Evolutionary conservation across 2,329 filamentous ascomycete genomes (phyloP).

Genomic region (Alternaria conjuncta): DNA sequence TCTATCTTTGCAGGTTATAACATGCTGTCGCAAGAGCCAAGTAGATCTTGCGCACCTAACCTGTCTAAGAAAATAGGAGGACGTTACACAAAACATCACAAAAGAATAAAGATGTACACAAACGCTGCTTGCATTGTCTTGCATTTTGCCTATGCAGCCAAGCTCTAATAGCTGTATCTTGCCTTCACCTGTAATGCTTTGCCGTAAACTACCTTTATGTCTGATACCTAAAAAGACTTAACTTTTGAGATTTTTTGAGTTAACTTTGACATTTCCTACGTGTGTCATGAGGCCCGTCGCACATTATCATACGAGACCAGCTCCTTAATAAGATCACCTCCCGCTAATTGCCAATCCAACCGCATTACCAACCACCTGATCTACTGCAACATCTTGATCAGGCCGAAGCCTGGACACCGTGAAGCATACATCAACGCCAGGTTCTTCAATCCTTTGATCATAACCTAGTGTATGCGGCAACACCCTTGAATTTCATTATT

Average conservation of each 20-base stretch:
- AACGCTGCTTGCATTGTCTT: not conserved
- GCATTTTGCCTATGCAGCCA: not conserved
- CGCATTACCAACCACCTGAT: not conserved
- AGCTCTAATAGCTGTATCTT: not conserved
- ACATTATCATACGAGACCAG: not conserved
- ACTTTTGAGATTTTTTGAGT: not conserved
- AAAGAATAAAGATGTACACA: not conserved
- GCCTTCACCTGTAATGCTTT: not conserved
- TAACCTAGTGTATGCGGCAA: not conserved
- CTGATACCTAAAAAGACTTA: not conserved
- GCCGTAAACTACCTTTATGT: not conserved
- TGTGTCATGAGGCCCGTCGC: not conserved
- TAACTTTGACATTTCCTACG: not conserved
- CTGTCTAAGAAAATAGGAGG: not conserved
- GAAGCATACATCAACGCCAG: not conserved
- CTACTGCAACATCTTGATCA: slow-evolving; percentile 12
- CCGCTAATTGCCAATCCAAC: not conserved
- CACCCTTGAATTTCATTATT: fast-evolving
- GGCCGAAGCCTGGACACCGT: not conserved
- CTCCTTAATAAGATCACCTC: not conserved
- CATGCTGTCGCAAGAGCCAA: not conserved
- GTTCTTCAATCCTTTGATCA: not conserved
- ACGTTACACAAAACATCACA: not conserved
- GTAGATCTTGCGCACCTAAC: fast-evolving
- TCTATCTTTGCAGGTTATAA: not conserved